These are phyloP conservation scores for Chrysanthemum lavandulifolium DNA, from an alignment of 129 eudicot species.

Conservation along the genomic window DNA sequence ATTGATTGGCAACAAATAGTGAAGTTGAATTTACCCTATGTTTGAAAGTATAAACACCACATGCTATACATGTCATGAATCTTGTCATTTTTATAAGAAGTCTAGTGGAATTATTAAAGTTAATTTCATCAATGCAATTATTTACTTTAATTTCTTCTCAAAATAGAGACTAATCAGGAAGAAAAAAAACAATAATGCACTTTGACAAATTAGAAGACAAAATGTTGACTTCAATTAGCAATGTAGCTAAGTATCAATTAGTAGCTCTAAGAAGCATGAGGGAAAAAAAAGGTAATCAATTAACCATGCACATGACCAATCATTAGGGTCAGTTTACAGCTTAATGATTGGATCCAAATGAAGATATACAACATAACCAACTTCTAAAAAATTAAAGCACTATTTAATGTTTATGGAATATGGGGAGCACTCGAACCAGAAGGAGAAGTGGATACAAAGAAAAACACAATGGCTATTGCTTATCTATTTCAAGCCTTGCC, in stretches of 20 bases:
- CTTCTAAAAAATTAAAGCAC: too few relatives aligned
- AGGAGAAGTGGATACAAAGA: too few relatives aligned
- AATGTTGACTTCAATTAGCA: slow-evolving; percentile 25
- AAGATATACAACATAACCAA: neutral
- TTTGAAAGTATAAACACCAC: neutral
- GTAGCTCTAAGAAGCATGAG: slow-evolving; percentile 18
- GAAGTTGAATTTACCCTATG: too few relatives aligned
- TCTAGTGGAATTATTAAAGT: neutral
- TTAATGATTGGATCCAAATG: slow-evolving; percentile 18
- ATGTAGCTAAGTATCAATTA: slow-evolving; percentile 14
- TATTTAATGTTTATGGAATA: too few relatives aligned
- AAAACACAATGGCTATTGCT: too few relatives aligned
- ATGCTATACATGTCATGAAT: neutral
- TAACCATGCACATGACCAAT: slow-evolving; percentile 22
- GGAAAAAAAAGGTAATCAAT: slow-evolving; percentile 2
- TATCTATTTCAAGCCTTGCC: too few relatives aligned
- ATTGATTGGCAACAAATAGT: too few relatives aligned
- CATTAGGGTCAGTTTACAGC: slow-evolving; percentile 9
- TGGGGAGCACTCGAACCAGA: too few relatives aligned
- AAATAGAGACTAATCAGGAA: too few relatives aligned
- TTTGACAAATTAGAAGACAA: slow-evolving; percentile 22
- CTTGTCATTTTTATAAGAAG: neutral
- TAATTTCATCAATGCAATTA: slow-evolving; percentile 2
- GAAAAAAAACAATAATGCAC: too few relatives aligned
- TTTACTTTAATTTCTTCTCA: neutral